These are phyloP conservation scores for Strobilomyces dryophilus DNA, from an alignment of 768 basidiomycete species.

Conservation along the genomic window DNA sequence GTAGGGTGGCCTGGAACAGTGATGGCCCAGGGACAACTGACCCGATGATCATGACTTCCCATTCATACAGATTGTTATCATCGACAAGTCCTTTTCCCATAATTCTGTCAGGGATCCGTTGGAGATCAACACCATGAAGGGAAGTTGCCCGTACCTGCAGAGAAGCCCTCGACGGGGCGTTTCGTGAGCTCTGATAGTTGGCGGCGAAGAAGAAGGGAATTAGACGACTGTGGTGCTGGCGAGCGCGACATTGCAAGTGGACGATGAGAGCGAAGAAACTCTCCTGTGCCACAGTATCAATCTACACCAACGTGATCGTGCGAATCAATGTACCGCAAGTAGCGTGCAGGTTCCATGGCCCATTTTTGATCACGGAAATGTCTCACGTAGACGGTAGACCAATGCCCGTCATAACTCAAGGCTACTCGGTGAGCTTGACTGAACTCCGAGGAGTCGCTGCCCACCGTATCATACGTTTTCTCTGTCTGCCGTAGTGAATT, in stretches of 20 bases:
- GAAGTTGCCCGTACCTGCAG: constrained; percentile 61
- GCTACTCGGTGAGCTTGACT: no score
- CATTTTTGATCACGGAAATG: no score
- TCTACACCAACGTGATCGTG: constrained; percentile 5
- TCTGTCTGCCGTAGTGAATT: no score
- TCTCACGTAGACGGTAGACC: no score
- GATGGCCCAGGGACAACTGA: constrained; percentile 35
- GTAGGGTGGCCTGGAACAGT: constrained; percentile 8
- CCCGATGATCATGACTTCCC: constrained; percentile 97
- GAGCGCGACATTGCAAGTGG: constrained; percentile 18
- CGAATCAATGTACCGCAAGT: constrained; percentile 3
- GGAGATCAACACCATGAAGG: constrained; percentile 27
- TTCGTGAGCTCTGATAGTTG: constrained; percentile 87
- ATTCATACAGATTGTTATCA: constrained; percentile 91
- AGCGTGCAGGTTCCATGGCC: no score
- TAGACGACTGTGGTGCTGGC: constrained; percentile 31
- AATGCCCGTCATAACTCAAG: no score
- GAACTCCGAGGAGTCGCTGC: no score
- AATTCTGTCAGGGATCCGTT: constrained; percentile 33
- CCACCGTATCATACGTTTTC: no score
- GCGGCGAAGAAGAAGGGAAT: constrained; percentile 64
- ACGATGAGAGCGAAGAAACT: constrained; percentile 7
- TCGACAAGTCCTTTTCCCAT: constrained; percentile 76
- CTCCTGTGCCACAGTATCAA: no score
- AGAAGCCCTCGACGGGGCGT: constrained; percentile 93